These are phyloP conservation scores for Pichia sporocuriosa DNA, from an alignment of 805 yeast species.

Conservation along the genomic window DNA sequence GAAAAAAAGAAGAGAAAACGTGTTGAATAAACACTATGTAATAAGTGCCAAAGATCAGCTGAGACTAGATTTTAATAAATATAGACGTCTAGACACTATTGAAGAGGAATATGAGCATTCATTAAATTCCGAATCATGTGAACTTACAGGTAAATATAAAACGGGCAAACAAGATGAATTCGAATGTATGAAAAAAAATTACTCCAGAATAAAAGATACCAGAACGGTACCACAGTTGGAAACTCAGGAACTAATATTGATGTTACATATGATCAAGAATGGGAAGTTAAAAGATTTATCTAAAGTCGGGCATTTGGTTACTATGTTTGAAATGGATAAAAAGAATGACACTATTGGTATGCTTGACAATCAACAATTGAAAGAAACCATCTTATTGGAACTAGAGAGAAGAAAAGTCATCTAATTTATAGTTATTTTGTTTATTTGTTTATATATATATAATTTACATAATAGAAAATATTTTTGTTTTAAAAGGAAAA, in stretches of 20 bases:
- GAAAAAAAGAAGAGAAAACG: background rate
- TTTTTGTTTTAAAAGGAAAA: background rate
- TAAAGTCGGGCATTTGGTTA: conserved; percentile 9
- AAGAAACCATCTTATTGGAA: conserved; percentile 5
- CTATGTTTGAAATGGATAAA: conserved; percentile 9
- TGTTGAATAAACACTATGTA: background rate
- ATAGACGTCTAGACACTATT: conserved; percentile 11
- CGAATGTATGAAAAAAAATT: background rate
- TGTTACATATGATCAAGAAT: background rate
- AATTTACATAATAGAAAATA: conserved; percentile 1
- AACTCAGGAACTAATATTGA: conserved; percentile 1
- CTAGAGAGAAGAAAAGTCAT: conserved; percentile 7
- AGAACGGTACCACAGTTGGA: conserved; percentile 3
- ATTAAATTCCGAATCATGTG: too few species aligned
- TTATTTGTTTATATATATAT: background rate
- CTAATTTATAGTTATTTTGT: background rate
- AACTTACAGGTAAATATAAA: background rate
- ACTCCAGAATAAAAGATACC: conserved; percentile 1
- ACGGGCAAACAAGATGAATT: background rate
- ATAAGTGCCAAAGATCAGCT: conserved; percentile 11
- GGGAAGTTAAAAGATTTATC: conserved; percentile 7
- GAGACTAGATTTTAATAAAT: conserved; percentile 11
- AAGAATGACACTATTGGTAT: conserved; percentile 2
- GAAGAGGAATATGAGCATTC: conserved; percentile 8
- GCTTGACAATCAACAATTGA: conserved; percentile 7